These are phyloP conservation scores for Hygrophoropsis aurantiaca DNA, from an alignment of 768 basidiomycete species.

Conservation along the genomic window DNA sequence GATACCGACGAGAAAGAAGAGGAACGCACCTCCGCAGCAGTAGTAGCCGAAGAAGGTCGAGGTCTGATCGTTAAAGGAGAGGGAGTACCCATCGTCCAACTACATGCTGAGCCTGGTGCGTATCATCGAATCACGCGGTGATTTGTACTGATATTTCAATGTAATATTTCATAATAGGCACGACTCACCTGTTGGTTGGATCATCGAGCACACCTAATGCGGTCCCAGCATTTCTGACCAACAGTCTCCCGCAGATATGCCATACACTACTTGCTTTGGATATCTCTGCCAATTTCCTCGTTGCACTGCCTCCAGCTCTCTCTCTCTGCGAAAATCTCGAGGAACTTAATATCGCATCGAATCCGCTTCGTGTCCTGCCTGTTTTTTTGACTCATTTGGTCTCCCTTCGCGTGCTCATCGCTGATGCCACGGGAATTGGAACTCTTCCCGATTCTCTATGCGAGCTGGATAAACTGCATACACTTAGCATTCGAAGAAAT, in stretches of 20 bases:
- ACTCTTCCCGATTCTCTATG: constrained; percentile 75
- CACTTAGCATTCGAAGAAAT: constrained; percentile 86
- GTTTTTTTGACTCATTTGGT: constrained; percentile 76
- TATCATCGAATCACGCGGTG: background rate
- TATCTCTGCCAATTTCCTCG: constrained; percentile 85
- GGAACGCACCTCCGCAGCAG: constrained; percentile 73
- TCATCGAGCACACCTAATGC: constrained; percentile 74
- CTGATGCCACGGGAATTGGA: constrained; percentile 84
- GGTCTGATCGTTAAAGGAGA: constrained; percentile 80
- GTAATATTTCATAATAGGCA: constrained; percentile 59
- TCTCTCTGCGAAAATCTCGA: constrained; percentile 81
- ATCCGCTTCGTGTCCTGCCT: constrained; percentile 90
- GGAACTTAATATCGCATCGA: constrained; percentile 91
- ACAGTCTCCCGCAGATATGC: constrained; percentile 68
- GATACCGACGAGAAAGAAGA: constrained; percentile 53
- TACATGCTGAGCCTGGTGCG: constrained; percentile 75
- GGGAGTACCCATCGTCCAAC: constrained; percentile 54
- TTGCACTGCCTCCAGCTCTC: constrained; percentile 79
- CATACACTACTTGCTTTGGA: constrained; percentile 87
- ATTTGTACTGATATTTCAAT: background rate
- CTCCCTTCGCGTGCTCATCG: constrained; percentile 83
- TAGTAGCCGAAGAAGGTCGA: constrained; percentile 81
- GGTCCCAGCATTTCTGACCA: constrained; percentile 73
- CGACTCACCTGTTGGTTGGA: constrained; percentile 92
- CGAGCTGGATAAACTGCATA: constrained; percentile 79